Conservation (phyloP, 140 eudicot genomes). For the Anethum foeniculum region DNA sequence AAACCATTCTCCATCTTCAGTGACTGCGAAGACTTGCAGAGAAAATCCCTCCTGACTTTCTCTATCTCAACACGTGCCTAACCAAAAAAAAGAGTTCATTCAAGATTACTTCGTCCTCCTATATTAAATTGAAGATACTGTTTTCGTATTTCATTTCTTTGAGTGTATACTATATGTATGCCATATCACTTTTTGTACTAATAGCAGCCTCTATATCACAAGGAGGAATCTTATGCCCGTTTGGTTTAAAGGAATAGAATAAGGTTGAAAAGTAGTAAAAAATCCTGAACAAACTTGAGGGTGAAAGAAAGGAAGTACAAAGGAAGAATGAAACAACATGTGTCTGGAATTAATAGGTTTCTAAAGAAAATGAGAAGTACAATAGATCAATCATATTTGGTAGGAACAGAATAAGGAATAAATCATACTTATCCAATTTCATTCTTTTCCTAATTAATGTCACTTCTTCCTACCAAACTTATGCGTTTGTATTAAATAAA, state of each 20-base stretch:
- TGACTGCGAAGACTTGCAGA: slow-evolving; percentile 62
- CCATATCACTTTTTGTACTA: not conserved
- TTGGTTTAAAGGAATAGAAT: not conserved
- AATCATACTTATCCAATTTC: not conserved
- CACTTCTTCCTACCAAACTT: not conserved
- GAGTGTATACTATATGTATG: not conserved
- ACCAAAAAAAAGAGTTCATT: slow-evolving; percentile 10
- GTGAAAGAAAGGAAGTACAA: not conserved
- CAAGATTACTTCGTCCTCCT: not conserved
- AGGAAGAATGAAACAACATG: not conserved
- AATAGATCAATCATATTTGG: not conserved
- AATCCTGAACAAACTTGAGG: not conserved
- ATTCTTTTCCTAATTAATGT: not conserved
- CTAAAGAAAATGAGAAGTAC: not conserved
- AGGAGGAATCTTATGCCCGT: not conserved
- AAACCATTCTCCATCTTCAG: slow-evolving; percentile 85
- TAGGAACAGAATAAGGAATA: not conserved
- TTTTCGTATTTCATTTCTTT: not conserved
- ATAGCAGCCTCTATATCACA: not conserved
- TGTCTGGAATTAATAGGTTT: not conserved
- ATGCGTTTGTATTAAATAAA: not conserved
- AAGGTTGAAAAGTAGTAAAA: not conserved
- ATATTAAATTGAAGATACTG: not conserved
- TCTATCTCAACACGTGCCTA: slow-evolving; percentile 89
- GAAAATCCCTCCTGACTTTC: slow-evolving; percentile 78